Evolutionary conservation across 2,329 filamentous ascomycete species (phyloP), one percentile per base, ranked within the genome.

Genomic region (Nemania sp.): DNA sequence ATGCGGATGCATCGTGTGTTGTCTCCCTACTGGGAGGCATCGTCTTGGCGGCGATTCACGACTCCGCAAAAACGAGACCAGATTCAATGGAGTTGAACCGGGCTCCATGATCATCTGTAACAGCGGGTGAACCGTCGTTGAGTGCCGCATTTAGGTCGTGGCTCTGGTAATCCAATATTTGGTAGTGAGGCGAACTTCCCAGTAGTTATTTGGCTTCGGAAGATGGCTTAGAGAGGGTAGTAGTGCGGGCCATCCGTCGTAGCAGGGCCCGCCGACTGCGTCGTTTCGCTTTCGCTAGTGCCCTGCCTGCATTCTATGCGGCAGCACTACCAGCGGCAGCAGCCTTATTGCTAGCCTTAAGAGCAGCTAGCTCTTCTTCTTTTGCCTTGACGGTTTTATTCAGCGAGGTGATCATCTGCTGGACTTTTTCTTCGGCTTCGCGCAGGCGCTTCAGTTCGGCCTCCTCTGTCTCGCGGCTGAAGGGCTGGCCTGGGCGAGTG

Each of bases 401-500:
- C 59, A 86, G 79, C 65, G 76, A 80, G 67, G 77, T 77, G 44
- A 78, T 76, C 68, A 88, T 83, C 51, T 82, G 78, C 51, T 82
- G 77, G 36, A 90, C 81, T 66, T 85, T 82, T 51, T 79, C 77
- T 66, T 85, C 75, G 51, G 89, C 88, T 55, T 86, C 86, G 59
- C 77, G 77, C 40, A 87, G 73, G 66, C 78, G 80, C 68, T 82
- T 80, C 30, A 86, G 72, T 71, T 87, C 84, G 6, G 81, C 72
- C 60, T 80, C 77, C 73, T 89, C 89, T 42, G 84, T 86, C 74
- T 88, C 84, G 54, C 79, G 78, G 70, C 86, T 89, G 68, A 90
- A 92, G n/a, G 84, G 86, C 67, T 86, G 86, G 28, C 80, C 86
- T 2, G 85, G 83, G 7, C 82, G 78, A 65, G 83, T 87, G 42